These are phyloP conservation scores for Lagerstroemia speciosa DNA, from an alignment of 345 rosid species.

Conservation along the genomic window DNA sequence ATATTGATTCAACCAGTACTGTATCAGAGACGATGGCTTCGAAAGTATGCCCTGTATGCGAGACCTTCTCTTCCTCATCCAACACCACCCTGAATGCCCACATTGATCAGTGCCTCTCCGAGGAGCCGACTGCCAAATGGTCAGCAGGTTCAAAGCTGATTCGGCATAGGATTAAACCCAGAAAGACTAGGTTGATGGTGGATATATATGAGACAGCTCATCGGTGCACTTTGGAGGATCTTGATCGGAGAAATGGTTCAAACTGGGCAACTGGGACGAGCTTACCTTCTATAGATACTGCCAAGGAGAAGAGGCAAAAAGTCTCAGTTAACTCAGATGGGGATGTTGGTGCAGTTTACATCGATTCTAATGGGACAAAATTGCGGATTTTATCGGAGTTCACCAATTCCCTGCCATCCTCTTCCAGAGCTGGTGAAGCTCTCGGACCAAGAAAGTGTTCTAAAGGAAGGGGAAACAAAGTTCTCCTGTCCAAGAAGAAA, in stretches of 20 bases:
- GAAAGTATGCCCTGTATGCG: conserved; percentile 97
- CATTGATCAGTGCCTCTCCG: conserved; percentile 92
- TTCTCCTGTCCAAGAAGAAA: conserved; percentile 41
- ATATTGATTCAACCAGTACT: conserved; percentile 47
- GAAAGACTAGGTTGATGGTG: conserved; percentile 67
- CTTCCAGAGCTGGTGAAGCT: conserved; percentile 23
- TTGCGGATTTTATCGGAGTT: conserved; percentile 71
- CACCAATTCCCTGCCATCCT: conserved; percentile 20
- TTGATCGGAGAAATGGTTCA: conserved; percentile 77
- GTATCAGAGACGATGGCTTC: conserved; percentile 70
- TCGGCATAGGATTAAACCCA: conserved; percentile 71
- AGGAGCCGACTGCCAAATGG: conserved; percentile 55
- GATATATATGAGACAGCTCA: conserved; percentile 67
- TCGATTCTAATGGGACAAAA: conserved; percentile 81
- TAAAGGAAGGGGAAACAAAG: conserved; percentile 33
- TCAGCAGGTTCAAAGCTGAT: conserved; percentile 45
- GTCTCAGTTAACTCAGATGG: conserved; percentile 33
- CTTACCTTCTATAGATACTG: conserved; percentile 33
- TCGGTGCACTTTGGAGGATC: conserved; percentile 76
- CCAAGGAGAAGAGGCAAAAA: conserved; percentile 29
- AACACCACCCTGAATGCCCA: conserved; percentile 98
- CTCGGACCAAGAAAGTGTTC: conserved; percentile 27
- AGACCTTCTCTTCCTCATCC: conserved; percentile 86
- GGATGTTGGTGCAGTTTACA: conserved; percentile 72
- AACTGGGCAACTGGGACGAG: conserved; percentile 42